Evolutionary conservation across 306 rosid species (phyloP).

Genomic region (Malus domestica): ASM211411v1 NC_041793.1:11075001-11075500

Average conservation of each 20-base stretch:
- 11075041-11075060: neutral
- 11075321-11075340: conserved; percentile 8
- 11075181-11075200: conserved; percentile 10
- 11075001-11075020: conserved; percentile 76
- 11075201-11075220: conserved; percentile 6
- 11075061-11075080: neutral
- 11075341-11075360: neutral
- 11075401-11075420: neutral
- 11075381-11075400: neutral
- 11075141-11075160: conserved; percentile 83
- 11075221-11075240: neutral
- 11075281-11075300: conserved; percentile 8
- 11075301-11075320: conserved; percentile 5
- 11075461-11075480: neutral
- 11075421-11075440: conserved; percentile 3
- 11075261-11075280: conserved; percentile 17
- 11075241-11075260: neutral
- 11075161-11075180: conserved; percentile 43
- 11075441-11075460: neutral
- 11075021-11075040: conserved; percentile 77
- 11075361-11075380: conserved; percentile 15
- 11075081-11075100: neutral
- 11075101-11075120: neutral
- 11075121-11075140: conserved; percentile 23
- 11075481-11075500: too few relatives aligned